Conservation (phyloP, 805 yeast species). For the Yamadazyma sp. region DNA sequence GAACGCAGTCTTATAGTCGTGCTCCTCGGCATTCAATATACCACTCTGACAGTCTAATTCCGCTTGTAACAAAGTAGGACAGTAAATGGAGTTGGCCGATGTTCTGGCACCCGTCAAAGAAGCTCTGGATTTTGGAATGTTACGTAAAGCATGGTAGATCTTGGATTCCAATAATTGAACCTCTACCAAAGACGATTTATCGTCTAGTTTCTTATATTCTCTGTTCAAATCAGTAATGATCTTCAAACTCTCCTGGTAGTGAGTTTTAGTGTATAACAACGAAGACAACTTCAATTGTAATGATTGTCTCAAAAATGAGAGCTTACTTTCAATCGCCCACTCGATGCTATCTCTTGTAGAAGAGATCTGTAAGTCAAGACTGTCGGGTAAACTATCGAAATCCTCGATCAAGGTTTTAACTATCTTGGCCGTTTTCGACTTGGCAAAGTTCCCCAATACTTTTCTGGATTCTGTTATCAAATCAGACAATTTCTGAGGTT, state of each 20-base stretch:
- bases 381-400: conserved; percentile 61
- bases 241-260: conserved; percentile 67
- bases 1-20: conserved; percentile 93
- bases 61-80: conserved; percentile 92
- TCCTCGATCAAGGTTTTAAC: conserved; percentile 78
- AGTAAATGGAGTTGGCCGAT: conserved; percentile 93
- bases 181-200: conserved; percentile 91
- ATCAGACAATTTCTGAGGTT: conserved; percentile 52
- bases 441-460: conserved; percentile 79
- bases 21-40: conserved; percentile 92
- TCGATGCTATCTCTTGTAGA: conserved; percentile 78
- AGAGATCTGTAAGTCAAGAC: conserved; percentile 67
- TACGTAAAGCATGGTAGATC: conserved; percentile 87
- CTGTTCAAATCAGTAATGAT: conserved; percentile 69
- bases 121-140: conserved; percentile 87
- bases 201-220: conserved; percentile 93
- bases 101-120: conserved; percentile 94
- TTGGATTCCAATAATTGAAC: conserved; percentile 90
- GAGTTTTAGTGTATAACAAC: conserved; percentile 63
- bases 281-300: conserved; percentile 81
- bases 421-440: conserved; percentile 92
- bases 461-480: conserved; percentile 68
- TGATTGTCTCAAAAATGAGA: conserved; percentile 86
- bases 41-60: conserved; percentile 95
- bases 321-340: conserved; percentile 82